Evolutionary conservation across 75 land plant genomes (phyloP).

Genomic region (Selaginella tamariscina): DNA sequence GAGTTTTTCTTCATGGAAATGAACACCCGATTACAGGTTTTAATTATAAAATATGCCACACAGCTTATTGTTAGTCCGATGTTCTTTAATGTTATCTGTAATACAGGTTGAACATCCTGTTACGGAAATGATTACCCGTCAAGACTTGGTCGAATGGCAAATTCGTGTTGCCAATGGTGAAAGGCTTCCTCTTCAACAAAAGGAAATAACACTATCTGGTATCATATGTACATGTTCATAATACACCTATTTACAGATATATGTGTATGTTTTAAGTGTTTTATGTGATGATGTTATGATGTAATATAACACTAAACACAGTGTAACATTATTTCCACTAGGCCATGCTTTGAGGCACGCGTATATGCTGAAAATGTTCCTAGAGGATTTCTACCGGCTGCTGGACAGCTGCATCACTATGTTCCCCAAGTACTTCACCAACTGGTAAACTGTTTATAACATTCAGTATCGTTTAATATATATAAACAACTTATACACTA

Average conservation of each 20-base stretch:
- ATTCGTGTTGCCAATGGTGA: slow-evolving; percentile 96
- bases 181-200: slow-evolving; percentile 54
- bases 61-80: neutral
- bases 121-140: slow-evolving; percentile 94
- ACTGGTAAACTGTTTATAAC: slow-evolving; percentile 33
- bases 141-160: slow-evolving; percentile 99
- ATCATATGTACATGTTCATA: no score
- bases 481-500: neutral
- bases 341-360: slow-evolving; percentile 98
- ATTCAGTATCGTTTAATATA: neutral
- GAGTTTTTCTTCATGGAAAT: slow-evolving; percentile 96
- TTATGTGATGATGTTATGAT: no score
- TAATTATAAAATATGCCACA: neutral
- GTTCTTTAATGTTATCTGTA: slow-evolving; percentile 8
- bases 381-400: slow-evolving; percentile 92
- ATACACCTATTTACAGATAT: no score
- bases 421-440: slow-evolving; percentile 50
- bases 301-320: no score
- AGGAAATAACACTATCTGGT: slow-evolving; percentile 62
- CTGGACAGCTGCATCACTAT: slow-evolving; percentile 82
- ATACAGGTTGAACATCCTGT: slow-evolving; percentile 95
- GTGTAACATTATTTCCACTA: no score
- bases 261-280: no score
- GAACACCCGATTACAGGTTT: slow-evolving; percentile 97
- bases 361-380: slow-evolving; percentile 98